Base-by-base conservation (phyloP, 1,284 basidiomycete genomes). In the Rhodotorula sp. region DNA sequence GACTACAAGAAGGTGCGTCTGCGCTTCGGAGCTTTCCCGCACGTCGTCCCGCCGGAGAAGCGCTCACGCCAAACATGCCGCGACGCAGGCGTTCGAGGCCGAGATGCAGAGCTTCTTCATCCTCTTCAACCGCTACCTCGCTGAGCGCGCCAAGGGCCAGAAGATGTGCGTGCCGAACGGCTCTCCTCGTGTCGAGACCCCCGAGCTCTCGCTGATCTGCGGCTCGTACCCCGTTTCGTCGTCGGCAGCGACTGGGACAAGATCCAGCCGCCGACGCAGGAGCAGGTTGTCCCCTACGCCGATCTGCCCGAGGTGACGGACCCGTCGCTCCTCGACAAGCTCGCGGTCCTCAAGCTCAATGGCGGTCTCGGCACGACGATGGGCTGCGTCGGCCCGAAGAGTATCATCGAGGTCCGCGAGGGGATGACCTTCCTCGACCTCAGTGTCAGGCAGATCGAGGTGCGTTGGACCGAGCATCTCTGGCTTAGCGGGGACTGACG, bases 71-170 rank as follows among this genome's bases (percentile, higher is more conserved):
- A 1, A 67, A 4, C 32, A 29, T 21, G 37, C n/a, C n/a, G n/a
- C n/a, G n/a, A n/a, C n/a, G n/a, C 53, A 76, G 92, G 90, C 91
- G 29, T 98, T 99, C 84, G 94, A 97, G 82, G 91, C 90, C 58
- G 94, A 99, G 85, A 99, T 99, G 97, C 91, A 96, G 81, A 90
- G 91, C 72, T 99, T 99, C 87, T 99, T 98, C 88, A 90, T 90
- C 82, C 92, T 99, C 81, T 99, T 99, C 86, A 98, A 94, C 81
- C 92, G 97, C 76, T 99, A 96, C 85, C 89, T 99, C 78, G 85
- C 90, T 39, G 94, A 98, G 83, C 91, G 93, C 78, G 96, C 97
- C 67, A 91, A 97, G 86, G 92, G 89, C 80, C 88, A 92, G 80
- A 93, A 95, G 84, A 89, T 99, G 95, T 97, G 81, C 80, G 91